Evolutionary conservation across 2,329 filamentous ascomycete species (phyloP).

Genomic region (Penicillium frequentans): DNA sequence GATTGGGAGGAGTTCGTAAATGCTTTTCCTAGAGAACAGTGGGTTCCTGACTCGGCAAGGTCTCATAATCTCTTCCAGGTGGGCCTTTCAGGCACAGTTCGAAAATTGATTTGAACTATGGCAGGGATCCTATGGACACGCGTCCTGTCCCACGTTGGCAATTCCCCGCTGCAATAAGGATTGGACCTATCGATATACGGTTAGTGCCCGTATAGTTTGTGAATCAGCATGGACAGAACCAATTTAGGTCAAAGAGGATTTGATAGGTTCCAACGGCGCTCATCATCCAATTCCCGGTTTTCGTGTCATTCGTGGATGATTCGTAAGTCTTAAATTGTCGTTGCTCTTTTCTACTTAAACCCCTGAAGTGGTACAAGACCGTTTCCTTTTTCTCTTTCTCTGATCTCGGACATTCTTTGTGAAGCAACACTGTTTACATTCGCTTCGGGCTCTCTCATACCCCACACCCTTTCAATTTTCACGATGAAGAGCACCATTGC

Average conservation of each 20-base stretch:
- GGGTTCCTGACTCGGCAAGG: background rate
- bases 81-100: background rate
- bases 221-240: background rate
- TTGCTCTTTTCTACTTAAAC: background rate
- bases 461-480: background rate
- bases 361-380: background rate
- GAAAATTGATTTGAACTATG: background rate
- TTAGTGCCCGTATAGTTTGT: background rate
- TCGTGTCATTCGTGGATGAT: background rate
- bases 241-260: background rate
- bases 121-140: background rate
- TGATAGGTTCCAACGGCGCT: background rate
- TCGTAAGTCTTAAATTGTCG: background rate
- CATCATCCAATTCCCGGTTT: background rate
- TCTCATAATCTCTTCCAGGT: background rate
- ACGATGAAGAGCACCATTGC: slow-evolving; percentile 42
- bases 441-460: background rate
- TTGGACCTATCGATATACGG: background rate
- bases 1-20: background rate
- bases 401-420: background rate
- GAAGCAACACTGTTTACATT: background rate
- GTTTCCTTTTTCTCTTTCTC: background rate
- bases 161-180: background rate
- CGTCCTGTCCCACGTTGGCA: background rate
- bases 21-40: background rate